Percentiles rank a stretch among this genome's conserved stretches.
phyloP scores from a whole-genome alignment of 2,329 filamentous ascomycete genomes.

The Aspergillus arachidicola region DNA sequence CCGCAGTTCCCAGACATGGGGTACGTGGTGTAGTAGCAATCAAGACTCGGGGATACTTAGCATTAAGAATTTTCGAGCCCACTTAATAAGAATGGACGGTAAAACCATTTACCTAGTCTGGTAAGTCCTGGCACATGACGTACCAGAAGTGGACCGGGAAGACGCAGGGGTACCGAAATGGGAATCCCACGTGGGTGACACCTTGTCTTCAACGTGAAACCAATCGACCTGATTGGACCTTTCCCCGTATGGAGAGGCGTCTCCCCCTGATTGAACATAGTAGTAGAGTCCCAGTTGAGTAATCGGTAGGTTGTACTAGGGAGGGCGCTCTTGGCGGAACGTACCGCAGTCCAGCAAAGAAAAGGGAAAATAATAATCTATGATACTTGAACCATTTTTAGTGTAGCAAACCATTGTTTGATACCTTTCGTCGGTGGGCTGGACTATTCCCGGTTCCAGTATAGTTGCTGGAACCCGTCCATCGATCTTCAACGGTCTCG shows the following conservation, averaged over 20 bases:
- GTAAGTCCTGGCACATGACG: background rate
- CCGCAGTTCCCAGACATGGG: background rate
- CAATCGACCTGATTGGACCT: background rate
- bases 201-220: background rate
- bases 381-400: background rate
- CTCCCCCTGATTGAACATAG: background rate
- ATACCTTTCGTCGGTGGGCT: background rate
- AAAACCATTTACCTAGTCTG: background rate
- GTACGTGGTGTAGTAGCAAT: background rate
- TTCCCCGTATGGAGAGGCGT: background rate
- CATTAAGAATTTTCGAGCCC: background rate
- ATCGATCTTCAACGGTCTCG: constrained; percentile 5
- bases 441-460: background rate
- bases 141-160: background rate
- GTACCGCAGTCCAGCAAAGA: background rate
- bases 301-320: background rate
- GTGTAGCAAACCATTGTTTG: constrained; percentile 2
- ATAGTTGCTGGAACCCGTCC: background rate
- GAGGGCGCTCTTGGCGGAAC: background rate
- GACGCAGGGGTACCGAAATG: background rate
- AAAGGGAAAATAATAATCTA: background rate
- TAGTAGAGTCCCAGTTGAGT: background rate
- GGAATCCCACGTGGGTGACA: constrained; percentile 7
- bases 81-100: background rate
- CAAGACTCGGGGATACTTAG: background rate